A percentile compares a stretch with the other conserved stretches of the same genome.
Evolutionary conservation across 2,329 filamentous ascomycete genomes (phyloP).

Genomic region (Botrytis paeoniae): DNA sequence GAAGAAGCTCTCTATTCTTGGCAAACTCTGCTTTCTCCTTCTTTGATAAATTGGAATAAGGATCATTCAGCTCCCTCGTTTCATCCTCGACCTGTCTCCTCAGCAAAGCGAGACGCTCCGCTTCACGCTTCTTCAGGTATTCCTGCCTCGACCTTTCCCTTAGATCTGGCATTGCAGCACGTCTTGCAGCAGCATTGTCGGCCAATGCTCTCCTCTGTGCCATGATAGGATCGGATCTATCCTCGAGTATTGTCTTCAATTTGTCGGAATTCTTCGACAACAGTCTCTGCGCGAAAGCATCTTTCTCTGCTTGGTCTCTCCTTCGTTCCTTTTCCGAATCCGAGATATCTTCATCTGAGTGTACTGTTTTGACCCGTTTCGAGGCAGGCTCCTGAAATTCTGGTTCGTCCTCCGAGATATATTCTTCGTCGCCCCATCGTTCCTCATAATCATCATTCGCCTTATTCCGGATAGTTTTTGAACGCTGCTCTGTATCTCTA

Average conservation of each 20-base stretch:
- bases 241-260: conserved; percentile 66
- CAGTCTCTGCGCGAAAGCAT: conserved; percentile 75
- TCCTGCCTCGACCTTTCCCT: conserved; percentile 83
- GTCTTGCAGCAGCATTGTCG: conserved; percentile 64
- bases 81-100: conserved; percentile 90
- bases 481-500: conserved; percentile 42
- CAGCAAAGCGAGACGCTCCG: conserved; percentile 80
- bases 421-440: conserved; percentile 78
- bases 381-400: conserved; percentile 67
- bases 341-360: conserved; percentile 56
- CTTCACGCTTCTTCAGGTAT: conserved; percentile 89
- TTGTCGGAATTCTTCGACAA: conserved; percentile 67
- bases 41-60: conserved; percentile 68
- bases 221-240: conserved; percentile 45
- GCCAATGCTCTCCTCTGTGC: conserved; percentile 61
- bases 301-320: conserved; percentile 70
- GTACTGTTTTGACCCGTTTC: conserved; percentile 65
- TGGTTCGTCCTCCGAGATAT: conserved; percentile 48
- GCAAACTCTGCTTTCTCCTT: conserved; percentile 73
- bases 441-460: conserved; percentile 64
- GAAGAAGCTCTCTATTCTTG: conserved; percentile 78
- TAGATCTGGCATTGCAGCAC: conserved; percentile 74
- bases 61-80: conserved; percentile 69
- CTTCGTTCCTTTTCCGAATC: conserved; percentile 60
- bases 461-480: conserved; percentile 51